These are phyloP conservation scores for Kodamaea sp. DNA, from an alignment of 1,139 yeast genomes.

Conservation along the genomic window DNA sequence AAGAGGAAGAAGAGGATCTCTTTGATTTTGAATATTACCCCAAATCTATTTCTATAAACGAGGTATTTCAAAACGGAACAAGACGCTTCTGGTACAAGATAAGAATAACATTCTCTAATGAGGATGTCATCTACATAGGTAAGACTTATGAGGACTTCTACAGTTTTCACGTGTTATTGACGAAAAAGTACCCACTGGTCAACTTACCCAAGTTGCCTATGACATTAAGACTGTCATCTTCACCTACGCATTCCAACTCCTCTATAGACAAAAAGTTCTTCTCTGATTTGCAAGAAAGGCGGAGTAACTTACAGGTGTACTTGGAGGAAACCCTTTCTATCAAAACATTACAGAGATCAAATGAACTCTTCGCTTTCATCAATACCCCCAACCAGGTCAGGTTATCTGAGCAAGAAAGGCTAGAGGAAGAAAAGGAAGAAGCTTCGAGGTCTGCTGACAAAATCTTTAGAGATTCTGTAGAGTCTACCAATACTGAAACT, in stretches of 20 bases:
- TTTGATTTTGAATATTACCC: conserved; percentile 12
- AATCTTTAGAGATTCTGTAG: background rate
- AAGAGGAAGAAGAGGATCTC: conserved; percentile 6
- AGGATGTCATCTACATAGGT: conserved; percentile 17
- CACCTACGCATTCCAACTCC: conserved; percentile 8
- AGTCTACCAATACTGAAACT: background rate
- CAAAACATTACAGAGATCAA: conserved; percentile 7
- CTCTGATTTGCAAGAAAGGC: conserved; percentile 12
- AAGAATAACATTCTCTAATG: conserved; percentile 14
- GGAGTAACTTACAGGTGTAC: conserved; percentile 15
- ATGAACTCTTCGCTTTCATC: conserved; percentile 10
- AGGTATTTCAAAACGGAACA: conserved; percentile 17
- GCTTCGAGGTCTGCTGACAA: background rate
- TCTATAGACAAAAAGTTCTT: conserved; percentile 12
- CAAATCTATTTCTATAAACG: conserved; percentile 12
- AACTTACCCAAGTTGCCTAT: conserved; percentile 14
- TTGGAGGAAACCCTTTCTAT: conserved; percentile 10
- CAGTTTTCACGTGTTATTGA: conserved; percentile 17
- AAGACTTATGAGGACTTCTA: conserved; percentile 25
- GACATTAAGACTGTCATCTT: conserved; percentile 13
- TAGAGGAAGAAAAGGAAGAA: background rate
- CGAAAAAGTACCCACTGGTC: conserved; percentile 4
- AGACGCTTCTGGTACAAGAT: conserved; percentile 22
- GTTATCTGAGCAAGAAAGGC: conserved; percentile 3
- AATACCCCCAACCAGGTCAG: conserved; percentile 8